These are phyloP conservation scores for Fusarium sarcochroum DNA, from an alignment of 2,329 filamentous ascomycete species.

Conservation along the genomic window DNA sequence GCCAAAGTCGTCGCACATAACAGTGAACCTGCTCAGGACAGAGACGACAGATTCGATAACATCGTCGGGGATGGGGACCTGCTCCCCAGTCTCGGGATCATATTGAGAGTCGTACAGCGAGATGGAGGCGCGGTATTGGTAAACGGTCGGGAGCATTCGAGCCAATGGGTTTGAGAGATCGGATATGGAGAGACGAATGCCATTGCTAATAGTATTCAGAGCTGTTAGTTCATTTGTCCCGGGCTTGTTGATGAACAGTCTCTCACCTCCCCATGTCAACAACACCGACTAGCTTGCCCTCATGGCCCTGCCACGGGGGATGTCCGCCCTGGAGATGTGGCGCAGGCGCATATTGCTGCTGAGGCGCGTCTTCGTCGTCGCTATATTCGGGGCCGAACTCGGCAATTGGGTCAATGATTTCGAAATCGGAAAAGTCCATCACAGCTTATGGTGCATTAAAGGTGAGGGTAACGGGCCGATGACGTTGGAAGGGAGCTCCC, in stretches of 20 bases:
- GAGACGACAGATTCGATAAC: conserved; percentile 48
- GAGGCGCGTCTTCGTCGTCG: conserved; percentile 29
- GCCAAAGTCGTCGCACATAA: conserved; percentile 49
- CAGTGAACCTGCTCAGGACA: conserved; percentile 48
- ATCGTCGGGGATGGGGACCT: conserved; percentile 50
- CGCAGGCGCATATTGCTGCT: not conserved
- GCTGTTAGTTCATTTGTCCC: conserved; percentile 20
- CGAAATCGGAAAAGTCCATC: conserved; percentile 48
- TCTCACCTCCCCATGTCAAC: conserved; percentile 57
- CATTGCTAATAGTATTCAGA: conserved; percentile 65
- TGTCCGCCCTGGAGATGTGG: conserved; percentile 33
- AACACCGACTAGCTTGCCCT: conserved; percentile 51
- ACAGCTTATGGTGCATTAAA: conserved; percentile 5
- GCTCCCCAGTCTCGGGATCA: conserved; percentile 50
- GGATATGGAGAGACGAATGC: conserved; percentile 78
- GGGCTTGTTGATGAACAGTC: not conserved
- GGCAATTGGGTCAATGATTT: conserved; percentile 43
- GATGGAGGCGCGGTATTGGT: conserved; percentile 51
- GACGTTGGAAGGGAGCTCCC: conserved; percentile 24
- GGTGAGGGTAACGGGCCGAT: conserved; percentile 3
- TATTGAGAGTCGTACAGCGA: conserved; percentile 53
- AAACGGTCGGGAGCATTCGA: conserved; percentile 69
- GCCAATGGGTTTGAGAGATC: conserved; percentile 62
- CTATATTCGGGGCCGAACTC: conserved; percentile 37
- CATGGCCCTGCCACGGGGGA: conserved; percentile 51